These are phyloP conservation scores for Epichloe hybrida DNA, from an alignment of 2,329 filamentous ascomycete species.

Conservation along the genomic window DNA sequence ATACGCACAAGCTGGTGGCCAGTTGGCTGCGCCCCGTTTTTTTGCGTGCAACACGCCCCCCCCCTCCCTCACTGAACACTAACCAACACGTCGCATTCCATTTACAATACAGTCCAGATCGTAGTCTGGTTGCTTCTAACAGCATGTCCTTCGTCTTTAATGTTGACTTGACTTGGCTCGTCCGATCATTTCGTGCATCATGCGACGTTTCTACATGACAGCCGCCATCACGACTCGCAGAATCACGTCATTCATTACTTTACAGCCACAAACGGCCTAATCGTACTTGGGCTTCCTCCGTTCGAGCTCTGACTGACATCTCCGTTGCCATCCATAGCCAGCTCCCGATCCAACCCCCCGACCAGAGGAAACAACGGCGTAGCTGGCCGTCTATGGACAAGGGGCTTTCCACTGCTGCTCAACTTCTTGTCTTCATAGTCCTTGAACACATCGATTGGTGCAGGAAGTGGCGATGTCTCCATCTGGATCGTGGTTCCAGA, in stretches of 20 bases:
- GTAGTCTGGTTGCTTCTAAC: too few species aligned
- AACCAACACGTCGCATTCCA: too few species aligned
- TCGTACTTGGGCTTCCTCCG: constrained; percentile 7
- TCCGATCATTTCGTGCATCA: too few species aligned
- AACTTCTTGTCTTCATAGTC: not conserved
- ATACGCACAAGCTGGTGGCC: too few species aligned
- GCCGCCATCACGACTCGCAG: too few species aligned
- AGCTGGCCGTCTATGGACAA: not conserved
- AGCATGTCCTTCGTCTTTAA: too few species aligned
- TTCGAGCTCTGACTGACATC: constrained; percentile 1
- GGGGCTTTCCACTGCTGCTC: not conserved
- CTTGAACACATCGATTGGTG: not conserved
- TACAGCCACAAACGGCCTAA: constrained; percentile 6
- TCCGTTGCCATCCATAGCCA: not conserved
- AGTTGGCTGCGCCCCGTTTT: too few species aligned
- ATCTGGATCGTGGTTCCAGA: constrained; percentile 3
- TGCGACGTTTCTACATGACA: too few species aligned
- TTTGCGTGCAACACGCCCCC: too few species aligned
- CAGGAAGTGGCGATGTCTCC: not conserved
- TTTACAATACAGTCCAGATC: too few species aligned
- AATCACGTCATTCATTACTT: not conserved
- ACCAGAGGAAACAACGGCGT: not conserved
- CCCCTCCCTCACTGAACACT: too few species aligned
- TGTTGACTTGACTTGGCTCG: too few species aligned
- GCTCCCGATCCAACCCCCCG: not conserved